These are phyloP conservation scores for Beauveria caledonica DNA, from an alignment of 2,329 filamentous ascomycete genomes.

Conservation along the genomic window DNA sequence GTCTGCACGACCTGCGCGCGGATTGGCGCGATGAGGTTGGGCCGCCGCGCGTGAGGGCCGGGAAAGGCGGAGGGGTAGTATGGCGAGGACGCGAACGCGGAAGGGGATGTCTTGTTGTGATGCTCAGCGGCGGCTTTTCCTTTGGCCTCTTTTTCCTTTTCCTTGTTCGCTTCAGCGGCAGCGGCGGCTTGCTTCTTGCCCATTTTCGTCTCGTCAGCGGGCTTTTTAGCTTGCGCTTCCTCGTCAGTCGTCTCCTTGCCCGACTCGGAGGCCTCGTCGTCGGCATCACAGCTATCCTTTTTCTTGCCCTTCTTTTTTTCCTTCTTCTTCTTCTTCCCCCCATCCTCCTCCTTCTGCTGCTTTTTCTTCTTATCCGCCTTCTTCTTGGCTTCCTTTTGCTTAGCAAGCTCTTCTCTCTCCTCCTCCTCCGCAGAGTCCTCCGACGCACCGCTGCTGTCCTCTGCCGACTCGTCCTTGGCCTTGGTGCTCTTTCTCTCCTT, in stretches of 20 bases:
- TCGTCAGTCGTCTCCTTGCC: constrained; percentile 13
- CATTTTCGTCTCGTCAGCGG: constrained; percentile 10
- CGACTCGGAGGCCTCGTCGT: constrained; percentile 20
- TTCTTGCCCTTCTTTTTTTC: constrained; percentile 16
- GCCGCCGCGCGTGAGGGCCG: constrained; percentile 25
- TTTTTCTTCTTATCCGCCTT: constrained; percentile 8
- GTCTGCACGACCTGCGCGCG: constrained; percentile 43
- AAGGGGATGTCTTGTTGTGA: neutral
- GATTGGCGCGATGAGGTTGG: constrained; percentile 40
- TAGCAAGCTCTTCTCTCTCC: neutral
- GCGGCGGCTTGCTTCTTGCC: neutral
- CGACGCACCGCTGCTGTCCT: neutral
- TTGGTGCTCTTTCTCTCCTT: neutral
- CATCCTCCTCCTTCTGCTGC: constrained; percentile 8
- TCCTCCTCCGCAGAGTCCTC: neutral
- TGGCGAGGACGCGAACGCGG: neutral
- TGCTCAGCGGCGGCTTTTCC: neutral
- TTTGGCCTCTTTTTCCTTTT: constrained; percentile 12
- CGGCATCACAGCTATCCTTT: constrained; percentile 18
- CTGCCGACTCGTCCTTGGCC: neutral
- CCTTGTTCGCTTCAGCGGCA: constrained; percentile 10
- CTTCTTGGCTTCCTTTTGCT: constrained; percentile 6
- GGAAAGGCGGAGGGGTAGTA: constrained; percentile 22
- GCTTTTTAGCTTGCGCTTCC: constrained; percentile 11
- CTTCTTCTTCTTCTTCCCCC: constrained; percentile 10